These are phyloP conservation scores for Cutaneotrichosporon cutaneum DNA, from an alignment of 1,284 basidiomycete species.

Conservation along the genomic window DNA sequence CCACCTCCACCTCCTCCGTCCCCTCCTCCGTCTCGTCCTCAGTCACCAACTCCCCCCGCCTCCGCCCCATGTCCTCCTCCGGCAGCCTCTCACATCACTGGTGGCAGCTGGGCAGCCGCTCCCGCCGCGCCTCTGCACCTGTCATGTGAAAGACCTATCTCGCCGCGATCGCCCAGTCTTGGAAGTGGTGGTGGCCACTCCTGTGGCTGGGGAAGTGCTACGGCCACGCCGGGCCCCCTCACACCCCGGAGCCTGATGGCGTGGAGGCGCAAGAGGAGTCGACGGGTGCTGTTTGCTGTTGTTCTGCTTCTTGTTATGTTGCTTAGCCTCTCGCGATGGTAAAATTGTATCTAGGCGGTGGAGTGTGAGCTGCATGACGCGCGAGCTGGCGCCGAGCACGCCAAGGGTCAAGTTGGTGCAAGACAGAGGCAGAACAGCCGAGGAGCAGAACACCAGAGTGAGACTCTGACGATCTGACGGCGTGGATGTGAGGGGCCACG, in stretches of 20 bases:
- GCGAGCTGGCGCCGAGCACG: too few relatives aligned
- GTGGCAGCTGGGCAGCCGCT: background rate
- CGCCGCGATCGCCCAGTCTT: background rate
- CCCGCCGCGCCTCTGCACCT: background rate
- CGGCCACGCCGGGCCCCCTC: background rate
- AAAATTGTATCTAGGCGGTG: conserved; percentile 1
- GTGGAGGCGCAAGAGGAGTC: conserved; percentile 4
- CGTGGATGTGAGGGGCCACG: too few relatives aligned
- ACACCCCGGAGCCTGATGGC: background rate
- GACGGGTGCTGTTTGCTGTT: background rate
- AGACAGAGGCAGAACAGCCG: too few relatives aligned
- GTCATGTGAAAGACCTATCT: background rate
- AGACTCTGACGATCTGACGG: too few relatives aligned
- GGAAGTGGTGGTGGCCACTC: background rate
- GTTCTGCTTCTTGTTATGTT: background rate
- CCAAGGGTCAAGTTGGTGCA: too few relatives aligned
- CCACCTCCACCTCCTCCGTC: background rate
- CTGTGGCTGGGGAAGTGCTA: background rate
- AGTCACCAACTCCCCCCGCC: background rate
- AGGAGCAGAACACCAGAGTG: too few relatives aligned
- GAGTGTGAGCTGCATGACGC: background rate
- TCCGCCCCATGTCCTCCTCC: conserved; percentile 4
- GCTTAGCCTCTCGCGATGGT: conserved; percentile 6
- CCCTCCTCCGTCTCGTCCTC: background rate
- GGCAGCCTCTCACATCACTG: conserved; percentile 5